A percentile compares a stretch with the other conserved stretches of the same genome.
Conservation (phyloP, 805 yeast genomes). For the Kuraishia cidri region DNA sequence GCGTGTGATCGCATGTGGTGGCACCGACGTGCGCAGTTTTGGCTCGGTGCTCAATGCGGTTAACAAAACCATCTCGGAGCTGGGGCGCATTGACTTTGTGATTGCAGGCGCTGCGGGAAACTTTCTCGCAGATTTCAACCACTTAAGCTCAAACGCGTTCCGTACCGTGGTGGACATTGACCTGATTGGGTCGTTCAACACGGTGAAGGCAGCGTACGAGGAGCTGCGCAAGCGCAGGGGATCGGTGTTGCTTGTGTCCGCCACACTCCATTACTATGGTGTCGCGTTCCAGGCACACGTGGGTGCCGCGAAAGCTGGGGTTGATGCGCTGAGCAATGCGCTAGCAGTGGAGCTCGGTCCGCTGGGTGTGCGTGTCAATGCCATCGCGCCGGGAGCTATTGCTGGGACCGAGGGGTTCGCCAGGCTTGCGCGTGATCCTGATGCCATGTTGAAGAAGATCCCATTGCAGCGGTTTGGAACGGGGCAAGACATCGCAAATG, state of each 20-base stretch:
- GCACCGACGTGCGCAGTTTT: constrained; percentile 72
- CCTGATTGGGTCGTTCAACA: constrained; percentile 80
- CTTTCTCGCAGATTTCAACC: constrained; percentile 72
- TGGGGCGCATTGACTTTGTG: constrained; percentile 79
- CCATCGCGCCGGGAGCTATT: constrained; percentile 90
- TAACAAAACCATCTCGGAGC: constrained; percentile 47
- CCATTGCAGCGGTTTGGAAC: constrained; percentile 66
- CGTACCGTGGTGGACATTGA: constrained; percentile 84
- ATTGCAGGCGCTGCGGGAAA: constrained; percentile 97
- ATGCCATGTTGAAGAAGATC: constrained; percentile 32
- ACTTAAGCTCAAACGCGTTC: constrained; percentile 78
- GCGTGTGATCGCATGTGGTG: constrained; percentile 62
- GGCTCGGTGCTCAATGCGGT: constrained; percentile 56
- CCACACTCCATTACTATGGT: constrained; percentile 87
- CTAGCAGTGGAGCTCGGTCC: constrained; percentile 92
- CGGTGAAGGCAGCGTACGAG: constrained; percentile 73
- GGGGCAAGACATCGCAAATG: constrained; percentile 75
- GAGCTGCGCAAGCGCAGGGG: constrained; percentile 65
- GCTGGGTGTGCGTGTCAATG: constrained; percentile 72
- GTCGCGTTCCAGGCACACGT: constrained; percentile 86
- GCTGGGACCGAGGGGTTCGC: constrained; percentile 80
- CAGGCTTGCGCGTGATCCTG: constrained; percentile 41
- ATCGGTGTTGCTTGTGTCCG: constrained; percentile 67
- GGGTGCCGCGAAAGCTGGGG: constrained; percentile 93
- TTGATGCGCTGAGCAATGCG: constrained; percentile 79